These are phyloP conservation scores for Plasmodium ovale DNA, from an alignment of 169 alveolate species.

Conservation along the genomic window DNA sequence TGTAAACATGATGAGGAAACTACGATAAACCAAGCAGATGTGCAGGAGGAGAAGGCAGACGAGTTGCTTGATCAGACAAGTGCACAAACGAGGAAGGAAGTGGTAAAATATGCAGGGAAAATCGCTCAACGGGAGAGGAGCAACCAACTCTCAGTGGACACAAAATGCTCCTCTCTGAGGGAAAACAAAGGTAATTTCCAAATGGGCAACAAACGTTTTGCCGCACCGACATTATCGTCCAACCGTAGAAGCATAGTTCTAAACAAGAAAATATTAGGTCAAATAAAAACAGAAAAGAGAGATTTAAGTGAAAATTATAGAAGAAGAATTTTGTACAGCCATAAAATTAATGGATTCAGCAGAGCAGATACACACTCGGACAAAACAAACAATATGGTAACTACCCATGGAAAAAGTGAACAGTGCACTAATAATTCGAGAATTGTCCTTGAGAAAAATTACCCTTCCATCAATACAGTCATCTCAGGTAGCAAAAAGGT, in stretches of 20 bases:
- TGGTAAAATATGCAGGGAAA: no score
- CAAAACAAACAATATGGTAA: not conserved
- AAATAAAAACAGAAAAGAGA: slow-evolving; percentile 32
- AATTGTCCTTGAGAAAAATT: no score
- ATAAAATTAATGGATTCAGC: not conserved
- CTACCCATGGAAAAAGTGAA: not conserved
- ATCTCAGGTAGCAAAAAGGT: no score
- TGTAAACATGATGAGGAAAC: not conserved
- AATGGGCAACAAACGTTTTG: not conserved
- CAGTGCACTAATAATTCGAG: no score
- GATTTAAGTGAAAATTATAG: slow-evolving; percentile 5
- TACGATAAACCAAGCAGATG: no score
- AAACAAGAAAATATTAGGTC: not conserved
- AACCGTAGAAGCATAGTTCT: not conserved
- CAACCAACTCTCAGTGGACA: no score
- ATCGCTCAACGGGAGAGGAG: no score
- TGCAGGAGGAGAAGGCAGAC: no score
- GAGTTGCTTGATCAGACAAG: no score
- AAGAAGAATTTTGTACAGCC: not conserved
- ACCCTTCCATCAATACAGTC: no score
- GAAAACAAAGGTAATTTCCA: not conserved
- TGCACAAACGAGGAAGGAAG: no score
- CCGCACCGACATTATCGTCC: slow-evolving; percentile 23
- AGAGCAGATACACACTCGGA: not conserved
- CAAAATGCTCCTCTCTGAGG: no score